A percentile compares a stretch with the other conserved stretches of the same genome.
These are phyloP conservation scores for Lactarius akahatsu DNA, from an alignment of 768 basidiomycete genomes.

Conservation along the genomic window DNA sequence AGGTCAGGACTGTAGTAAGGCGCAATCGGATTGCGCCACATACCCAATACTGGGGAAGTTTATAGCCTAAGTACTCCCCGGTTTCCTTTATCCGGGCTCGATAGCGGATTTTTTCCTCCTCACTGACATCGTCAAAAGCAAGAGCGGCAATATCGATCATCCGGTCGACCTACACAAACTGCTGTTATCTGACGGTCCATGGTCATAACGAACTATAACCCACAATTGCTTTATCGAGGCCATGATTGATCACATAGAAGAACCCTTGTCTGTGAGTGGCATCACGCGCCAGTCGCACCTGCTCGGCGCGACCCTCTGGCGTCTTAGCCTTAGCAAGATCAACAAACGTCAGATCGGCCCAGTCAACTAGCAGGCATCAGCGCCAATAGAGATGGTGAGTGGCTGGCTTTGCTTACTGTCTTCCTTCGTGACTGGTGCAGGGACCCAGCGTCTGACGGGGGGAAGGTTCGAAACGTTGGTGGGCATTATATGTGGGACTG, in stretches of 20 bases:
- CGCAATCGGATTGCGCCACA: constrained; percentile 11
- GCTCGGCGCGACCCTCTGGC: constrained; percentile 36
- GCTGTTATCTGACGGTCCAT: not conserved
- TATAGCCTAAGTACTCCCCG: constrained; percentile 57
- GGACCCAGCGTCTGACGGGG: constrained; percentile 30
- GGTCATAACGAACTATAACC: not conserved
- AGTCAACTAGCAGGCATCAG: constrained; percentile 35
- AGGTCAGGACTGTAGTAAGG: not conserved
- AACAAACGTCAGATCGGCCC: constrained; percentile 37
- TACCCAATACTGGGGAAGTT: constrained; percentile 55
- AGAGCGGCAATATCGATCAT: constrained; percentile 41
- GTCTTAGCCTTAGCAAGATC: constrained; percentile 38
- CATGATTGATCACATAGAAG: constrained; percentile 52
- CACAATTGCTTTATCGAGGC: constrained; percentile 44
- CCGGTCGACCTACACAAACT: constrained; percentile 31
- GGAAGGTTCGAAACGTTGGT: constrained; percentile 23
- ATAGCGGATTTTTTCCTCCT: constrained; percentile 38
- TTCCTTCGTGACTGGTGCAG: constrained; percentile 32
- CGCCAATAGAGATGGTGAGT: not conserved
- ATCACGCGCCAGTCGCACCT: constrained; percentile 36
- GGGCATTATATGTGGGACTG: constrained; percentile 22
- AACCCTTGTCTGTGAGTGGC: constrained; percentile 41
- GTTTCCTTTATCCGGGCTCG: constrained; percentile 39
- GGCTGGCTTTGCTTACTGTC: constrained; percentile 24
- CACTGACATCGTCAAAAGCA: constrained; percentile 36